A percentile compares a stretch with the other conserved stretches of the same genome.
Evolutionary conservation across 2,329 filamentous ascomycete genomes (phyloP).

Genomic region (Aspergillus fructus): DNA sequence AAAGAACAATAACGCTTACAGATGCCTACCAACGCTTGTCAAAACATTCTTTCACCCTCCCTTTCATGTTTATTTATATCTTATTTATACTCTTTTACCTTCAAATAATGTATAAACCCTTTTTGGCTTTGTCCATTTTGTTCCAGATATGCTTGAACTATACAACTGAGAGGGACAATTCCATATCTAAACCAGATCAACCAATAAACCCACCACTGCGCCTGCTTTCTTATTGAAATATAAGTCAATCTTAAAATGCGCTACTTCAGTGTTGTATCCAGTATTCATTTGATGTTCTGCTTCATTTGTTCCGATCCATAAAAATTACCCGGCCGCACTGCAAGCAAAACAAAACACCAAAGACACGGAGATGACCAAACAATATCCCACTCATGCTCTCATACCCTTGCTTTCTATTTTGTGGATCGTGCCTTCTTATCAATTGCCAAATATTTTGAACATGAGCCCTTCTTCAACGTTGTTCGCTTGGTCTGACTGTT

Average conservation of each 20-base stretch:
- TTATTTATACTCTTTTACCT: neutral
- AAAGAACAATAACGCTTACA: constrained; percentile 1
- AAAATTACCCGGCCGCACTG: neutral
- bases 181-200: neutral
- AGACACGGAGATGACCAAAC: neutral
- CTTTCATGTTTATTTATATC: constrained; percentile 1
- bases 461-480: neutral
- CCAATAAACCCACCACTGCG: neutral
- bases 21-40: neutral
- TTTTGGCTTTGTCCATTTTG: neutral
- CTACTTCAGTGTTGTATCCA: neutral
- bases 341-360: neutral
- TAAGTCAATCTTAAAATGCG: neutral
- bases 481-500: neutral
- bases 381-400: neutral
- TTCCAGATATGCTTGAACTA: neutral
- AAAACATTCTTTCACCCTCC: neutral
- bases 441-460: neutral
- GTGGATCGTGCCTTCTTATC: neutral
- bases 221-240: neutral
- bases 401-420: neutral
- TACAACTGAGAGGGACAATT: neutral
- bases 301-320: neutral
- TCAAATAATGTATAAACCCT: neutral
- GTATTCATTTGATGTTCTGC: neutral